Base-by-base conservation (phyloP, 1,284 basidiomycete genomes). In the Austroboletus niveus region DNA sequence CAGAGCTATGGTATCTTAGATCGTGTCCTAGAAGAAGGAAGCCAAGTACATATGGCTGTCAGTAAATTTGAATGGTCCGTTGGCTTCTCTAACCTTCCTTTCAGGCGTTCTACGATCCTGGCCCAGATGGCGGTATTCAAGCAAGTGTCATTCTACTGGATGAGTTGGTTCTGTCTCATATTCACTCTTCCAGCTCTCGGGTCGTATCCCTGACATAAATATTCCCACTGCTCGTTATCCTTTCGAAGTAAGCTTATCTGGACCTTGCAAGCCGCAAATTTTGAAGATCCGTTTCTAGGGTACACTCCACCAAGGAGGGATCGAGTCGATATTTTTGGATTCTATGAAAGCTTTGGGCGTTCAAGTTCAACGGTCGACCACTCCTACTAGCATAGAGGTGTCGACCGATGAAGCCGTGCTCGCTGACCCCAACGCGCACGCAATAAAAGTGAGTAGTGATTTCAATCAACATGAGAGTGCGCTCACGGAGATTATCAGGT, bases 101-200 rank as follows among this genome's bases (percentile, higher is more conserved):
- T 11, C 43, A 73, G 64, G 67, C 71, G 12, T 71, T 71, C 49
- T 75, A 75, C 54, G 68, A 72, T 46, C 69, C 73, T 39, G 51
- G 52, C 32, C 42, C 62, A n/a, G 55, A 60, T 38, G 66, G 73
- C 10, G 66, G 69, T 8, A 71, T 72, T 39, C 59, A 57, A 49
- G 68, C 49, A 44, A 47, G 60, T 27, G 20, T 10, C 1, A 29
- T 36, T 27, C 5, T 29, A 1, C 15, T 24, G 0, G 10, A 29
- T 30, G 12, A n/a, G 12, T 42, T 42, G 15, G 36, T 17, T 15
- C 41, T 15, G 42, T 42, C 7, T 5, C 49, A 32, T 31, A 29
- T 30, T 22, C 20, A 4, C n/a, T 14, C 10, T 24, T 15, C 20
- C 38, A 66, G 66, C 52, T 70, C 9, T 68, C 71, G 15, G 62